Evolutionary conservation across 208 protist genomes (phyloP).

Genomic region (Herpetomonas tarakana): DNA sequence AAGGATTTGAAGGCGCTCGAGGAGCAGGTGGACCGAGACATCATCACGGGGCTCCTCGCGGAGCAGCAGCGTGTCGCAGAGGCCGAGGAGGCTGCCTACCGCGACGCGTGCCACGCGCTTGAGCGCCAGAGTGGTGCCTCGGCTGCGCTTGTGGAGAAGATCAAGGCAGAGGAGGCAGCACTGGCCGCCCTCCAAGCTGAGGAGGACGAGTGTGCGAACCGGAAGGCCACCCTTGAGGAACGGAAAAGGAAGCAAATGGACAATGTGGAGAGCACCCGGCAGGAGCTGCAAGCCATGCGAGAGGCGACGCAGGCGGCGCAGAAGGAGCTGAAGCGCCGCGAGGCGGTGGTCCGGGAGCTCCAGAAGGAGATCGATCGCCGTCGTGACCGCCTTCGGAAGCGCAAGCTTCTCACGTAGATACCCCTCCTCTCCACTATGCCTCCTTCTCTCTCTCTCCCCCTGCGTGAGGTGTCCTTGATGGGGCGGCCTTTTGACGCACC

Average conservation of each 20-base stretch:
- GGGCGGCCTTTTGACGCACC: too few relatives aligned
- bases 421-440: too few relatives aligned
- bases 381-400: neutral
- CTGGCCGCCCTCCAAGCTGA: neutral
- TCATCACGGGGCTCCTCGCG: neutral
- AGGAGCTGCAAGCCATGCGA: neutral
- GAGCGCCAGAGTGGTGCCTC: neutral
- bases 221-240: neutral
- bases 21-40: neutral
- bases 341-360: neutral
- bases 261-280: neutral
- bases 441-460: too few relatives aligned
- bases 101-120: neutral
- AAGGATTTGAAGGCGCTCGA: neutral
- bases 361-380: neutral
- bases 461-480: too few relatives aligned
- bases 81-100: neutral
- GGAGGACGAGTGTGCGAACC: neutral
- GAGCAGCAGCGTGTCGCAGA: neutral
- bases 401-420: too few relatives aligned
- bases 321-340: neutral
- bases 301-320: neutral
- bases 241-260: neutral
- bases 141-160: neutral
- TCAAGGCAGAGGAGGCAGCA: neutral